Percentiles rank a stretch among this genome's conserved stretches.
Conservation (phyloP, 2,329 filamentous ascomycete species). For the Penicillium sp. region DNA sequence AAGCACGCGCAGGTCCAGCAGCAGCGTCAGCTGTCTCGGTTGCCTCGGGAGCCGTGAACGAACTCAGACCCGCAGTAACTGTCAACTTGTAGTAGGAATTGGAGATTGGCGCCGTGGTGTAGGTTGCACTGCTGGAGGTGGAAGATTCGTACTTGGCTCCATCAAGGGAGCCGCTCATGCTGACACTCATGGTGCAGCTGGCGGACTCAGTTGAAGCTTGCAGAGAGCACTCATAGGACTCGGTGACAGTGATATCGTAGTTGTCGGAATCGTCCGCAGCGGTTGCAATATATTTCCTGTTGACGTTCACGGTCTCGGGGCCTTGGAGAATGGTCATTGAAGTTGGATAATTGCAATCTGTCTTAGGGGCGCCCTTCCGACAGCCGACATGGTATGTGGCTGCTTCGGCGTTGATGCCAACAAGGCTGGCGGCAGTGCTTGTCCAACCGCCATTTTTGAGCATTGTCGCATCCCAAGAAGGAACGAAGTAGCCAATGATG, state of each 20-base stretch:
- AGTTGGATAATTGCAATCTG: constrained; percentile 19
- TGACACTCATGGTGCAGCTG: constrained; percentile 21
- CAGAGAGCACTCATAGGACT: constrained; percentile 18
- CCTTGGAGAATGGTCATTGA: constrained; percentile 29
- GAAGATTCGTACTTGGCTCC: constrained; percentile 2
- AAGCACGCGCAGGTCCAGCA: constrained; percentile 12
- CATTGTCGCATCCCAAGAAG: neutral
- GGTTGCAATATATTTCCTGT: constrained; percentile 21
- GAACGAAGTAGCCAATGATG: neutral
- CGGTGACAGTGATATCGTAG: constrained; percentile 22
- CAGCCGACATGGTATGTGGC: constrained; percentile 28
- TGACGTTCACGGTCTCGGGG: constrained; percentile 20
- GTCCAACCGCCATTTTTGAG: neutral
- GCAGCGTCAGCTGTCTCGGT: constrained; percentile 21
- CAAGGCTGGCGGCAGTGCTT: constrained; percentile 27
- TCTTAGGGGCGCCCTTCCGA: constrained; percentile 22
- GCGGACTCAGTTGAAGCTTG: constrained; percentile 16
- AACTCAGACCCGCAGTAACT: constrained; percentile 23
- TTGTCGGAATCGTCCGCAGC: neutral
- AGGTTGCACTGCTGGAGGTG: constrained; percentile 1
- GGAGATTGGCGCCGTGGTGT: constrained; percentile 2
- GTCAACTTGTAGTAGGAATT: constrained; percentile 12
- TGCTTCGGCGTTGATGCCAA: constrained; percentile 18
- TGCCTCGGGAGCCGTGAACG: constrained; percentile 18
- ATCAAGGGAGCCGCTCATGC: constrained; percentile 6